Base-by-base conservation (phyloP, 2,329 filamentous ascomycete genomes). In the Talaromyces sp. region DNA sequence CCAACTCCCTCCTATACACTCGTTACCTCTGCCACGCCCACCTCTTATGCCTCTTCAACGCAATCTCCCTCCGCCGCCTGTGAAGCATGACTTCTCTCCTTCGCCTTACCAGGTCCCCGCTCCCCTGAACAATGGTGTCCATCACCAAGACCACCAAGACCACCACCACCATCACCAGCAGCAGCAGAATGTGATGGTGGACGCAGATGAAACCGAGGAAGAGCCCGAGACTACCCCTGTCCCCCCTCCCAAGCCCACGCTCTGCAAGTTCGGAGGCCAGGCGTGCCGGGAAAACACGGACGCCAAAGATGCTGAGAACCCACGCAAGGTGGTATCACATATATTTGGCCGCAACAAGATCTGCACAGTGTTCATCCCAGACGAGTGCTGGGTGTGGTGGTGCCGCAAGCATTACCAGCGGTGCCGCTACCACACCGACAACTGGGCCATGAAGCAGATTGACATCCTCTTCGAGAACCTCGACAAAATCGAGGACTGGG, bases 351-450 rank as follows among this genome's bases (percentile, higher is more conserved):
- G 91, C 42, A 95, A 95, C 80, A 95, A 95, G 75, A 81, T 84
- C 8, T 88, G 86, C 69, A 95, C 91, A 0, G 83, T 88, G 36
- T 80, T 82, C 52, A 90, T 95, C 55, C 89, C 89, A 0, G 77
- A 83, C 6, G 75, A 84, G 25, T 83, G 91, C 2, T 93, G 90
- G 90, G 85, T 91, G 0, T 85, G 88, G 68, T 88, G 85, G 71
- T 95, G 91, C 73, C 85, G 91, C 39, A 93, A 93, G 71, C 89
- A 93, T 70, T 95, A 95, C 72, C 91, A 95, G 74, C 85, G 90
- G 7, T 83, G 82, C 51, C 82, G 88, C 0, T 93, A 92, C 70
- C 82, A 88, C n/a, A 86, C 86, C 25, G 65, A 65, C 3, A 63
- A 71, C 85, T 89, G 72, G 84, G 85, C 57, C 75, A 82, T 71